Evolutionary conservation across 1,284 basidiomycete species (phyloP).

Genomic region (Tilletia setariae): DNA sequence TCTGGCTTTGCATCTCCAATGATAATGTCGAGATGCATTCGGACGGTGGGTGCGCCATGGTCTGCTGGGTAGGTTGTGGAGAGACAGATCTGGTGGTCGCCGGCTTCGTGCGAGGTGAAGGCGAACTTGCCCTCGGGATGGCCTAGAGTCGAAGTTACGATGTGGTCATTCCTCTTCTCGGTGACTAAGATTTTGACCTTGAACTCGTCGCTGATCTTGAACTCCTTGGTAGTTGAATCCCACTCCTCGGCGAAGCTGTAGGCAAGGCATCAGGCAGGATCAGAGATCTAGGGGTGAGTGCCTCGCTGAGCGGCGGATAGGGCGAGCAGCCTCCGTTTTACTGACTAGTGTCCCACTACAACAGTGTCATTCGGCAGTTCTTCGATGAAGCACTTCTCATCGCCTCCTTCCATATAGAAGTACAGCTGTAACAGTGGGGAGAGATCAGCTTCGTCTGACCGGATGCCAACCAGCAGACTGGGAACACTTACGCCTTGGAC

Average conservation of each 20-base stretch:
- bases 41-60: slow-evolving; percentile 79
- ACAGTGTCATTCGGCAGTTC: slow-evolving; percentile 95
- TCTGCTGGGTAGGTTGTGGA: slow-evolving; percentile 64
- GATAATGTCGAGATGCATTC: slow-evolving; percentile 88
- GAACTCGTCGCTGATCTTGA: slow-evolving; percentile 71
- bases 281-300: too few species aligned
- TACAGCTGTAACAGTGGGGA: slow-evolving; percentile 46
- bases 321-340: not conserved
- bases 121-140: slow-evolving; percentile 88
- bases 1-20: slow-evolving; percentile 83
- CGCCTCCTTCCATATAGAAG: slow-evolving; percentile 56
- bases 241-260: slow-evolving; percentile 86
- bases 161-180: slow-evolving; percentile 55
- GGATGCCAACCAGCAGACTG: not conserved
- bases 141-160: slow-evolving; percentile 74
- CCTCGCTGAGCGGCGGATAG: too few species aligned
- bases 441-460: not conserved
- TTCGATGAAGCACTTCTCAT: slow-evolving; percentile 78
- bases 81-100: slow-evolving; percentile 94
- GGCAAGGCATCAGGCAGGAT: not conserved
- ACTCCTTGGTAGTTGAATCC: slow-evolving; percentile 70
- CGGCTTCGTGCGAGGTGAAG: slow-evolving; percentile 92
- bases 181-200: slow-evolving; percentile 87
- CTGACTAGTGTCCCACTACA: slow-evolving; percentile 70
- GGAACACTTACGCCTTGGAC: slow-evolving; percentile 9